Conservation (phyloP, 2,329 filamentous ascomycete species). For the Fusarium longipes region DNA sequence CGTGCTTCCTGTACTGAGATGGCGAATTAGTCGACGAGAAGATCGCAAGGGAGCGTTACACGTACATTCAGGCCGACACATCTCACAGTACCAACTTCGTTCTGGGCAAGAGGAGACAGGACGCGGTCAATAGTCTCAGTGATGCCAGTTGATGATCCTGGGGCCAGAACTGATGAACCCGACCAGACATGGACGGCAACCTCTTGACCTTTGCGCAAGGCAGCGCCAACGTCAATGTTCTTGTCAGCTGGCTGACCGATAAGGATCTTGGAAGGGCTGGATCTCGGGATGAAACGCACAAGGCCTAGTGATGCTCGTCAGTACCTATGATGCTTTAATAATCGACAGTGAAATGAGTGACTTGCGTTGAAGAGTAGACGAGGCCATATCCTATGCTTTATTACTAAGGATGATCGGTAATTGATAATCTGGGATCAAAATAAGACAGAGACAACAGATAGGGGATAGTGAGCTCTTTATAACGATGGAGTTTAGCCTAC, state of each 20-base stretch:
- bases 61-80: conserved; percentile 68
- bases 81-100: conserved; percentile 64
- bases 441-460: background rate
- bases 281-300: conserved; percentile 68
- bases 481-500: conserved; percentile 15
- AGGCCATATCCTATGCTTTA: conserved; percentile 28
- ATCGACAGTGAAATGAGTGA: background rate
- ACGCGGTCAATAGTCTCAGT: conserved; percentile 59
- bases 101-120: conserved; percentile 56
- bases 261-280: conserved; percentile 59
- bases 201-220: conserved; percentile 65
- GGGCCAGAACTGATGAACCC: conserved; percentile 66
- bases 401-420: background rate
- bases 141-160: conserved; percentile 63
- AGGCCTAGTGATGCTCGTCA: conserved; percentile 57
- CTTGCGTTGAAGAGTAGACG: conserved; percentile 40
- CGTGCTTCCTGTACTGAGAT: conserved; percentile 51
- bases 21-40: background rate
- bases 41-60: background rate
- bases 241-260: conserved; percentile 67
- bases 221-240: conserved; percentile 66
- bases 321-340: background rate
- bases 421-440: background rate
- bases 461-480: conserved; percentile 21
- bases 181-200: conserved; percentile 68